Conservation (phyloP, 73 alveolate species). For the Paramecium sexaurelia region DNA sequence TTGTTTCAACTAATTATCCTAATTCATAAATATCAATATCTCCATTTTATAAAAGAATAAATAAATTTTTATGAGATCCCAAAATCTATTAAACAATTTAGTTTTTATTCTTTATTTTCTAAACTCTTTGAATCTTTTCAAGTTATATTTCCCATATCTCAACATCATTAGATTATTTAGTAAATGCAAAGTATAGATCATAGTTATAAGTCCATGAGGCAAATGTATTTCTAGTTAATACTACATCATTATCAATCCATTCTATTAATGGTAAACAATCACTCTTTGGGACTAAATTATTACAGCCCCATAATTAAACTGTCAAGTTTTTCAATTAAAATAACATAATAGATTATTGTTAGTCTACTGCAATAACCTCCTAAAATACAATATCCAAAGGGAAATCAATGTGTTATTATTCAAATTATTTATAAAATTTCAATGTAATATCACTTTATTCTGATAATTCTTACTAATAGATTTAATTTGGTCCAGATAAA, state of each 20-base stretch:
- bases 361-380: not conserved
- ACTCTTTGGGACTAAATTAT: not conserved
- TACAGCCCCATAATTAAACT: conserved; percentile 1
- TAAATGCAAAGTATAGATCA: not conserved
- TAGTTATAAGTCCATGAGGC: not conserved
- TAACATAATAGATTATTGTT: not conserved
- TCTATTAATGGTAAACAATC: not conserved
- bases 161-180: not conserved
- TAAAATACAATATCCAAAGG: not conserved
- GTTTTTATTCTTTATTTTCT: not conserved
- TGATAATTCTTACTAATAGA: not conserved
- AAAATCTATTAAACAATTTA: not conserved
- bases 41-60: not conserved
- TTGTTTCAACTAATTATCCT: not conserved
- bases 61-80: not conserved
- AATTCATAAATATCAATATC: not conserved
- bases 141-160: not conserved
- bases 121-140: not conserved
- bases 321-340: not conserved
- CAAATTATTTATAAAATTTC: not conserved
- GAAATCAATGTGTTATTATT: not conserved
- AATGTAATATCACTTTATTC: not conserved
- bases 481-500: not conserved
- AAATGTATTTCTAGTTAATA: not conserved
- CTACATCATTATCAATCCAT: not conserved